Percentiles rank a stretch among this genome's conserved stretches.
phyloP scores from a whole-genome alignment of 169 alveolate genomes.

The Pseudocohnilembus persalinus region DNA sequence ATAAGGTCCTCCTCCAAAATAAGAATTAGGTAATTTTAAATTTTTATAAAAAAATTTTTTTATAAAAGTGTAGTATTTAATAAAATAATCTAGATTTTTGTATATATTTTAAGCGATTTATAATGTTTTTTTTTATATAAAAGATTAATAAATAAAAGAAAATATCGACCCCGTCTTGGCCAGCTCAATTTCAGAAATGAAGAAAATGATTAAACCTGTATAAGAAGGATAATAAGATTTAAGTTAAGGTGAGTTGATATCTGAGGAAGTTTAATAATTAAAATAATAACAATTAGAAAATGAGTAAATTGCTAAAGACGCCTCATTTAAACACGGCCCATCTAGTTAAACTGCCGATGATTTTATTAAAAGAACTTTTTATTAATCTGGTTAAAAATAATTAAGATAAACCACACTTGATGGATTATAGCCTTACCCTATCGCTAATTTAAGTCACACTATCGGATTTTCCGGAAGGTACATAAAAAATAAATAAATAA shows the following conservation, averaged over 20 bases:
- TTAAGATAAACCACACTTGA: conserved; percentile 12
- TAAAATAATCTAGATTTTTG: too few species aligned
- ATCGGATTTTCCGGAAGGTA: conserved; percentile 71
- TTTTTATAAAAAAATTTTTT: too few species aligned
- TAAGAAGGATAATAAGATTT: conserved; percentile 3
- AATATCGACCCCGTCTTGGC: background rate
- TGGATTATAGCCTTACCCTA: conserved; percentile 72
- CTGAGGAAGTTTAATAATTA: conserved; percentile 7
- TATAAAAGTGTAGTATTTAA: too few species aligned
- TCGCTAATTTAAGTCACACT: conserved; percentile 66
- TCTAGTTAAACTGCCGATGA: conserved; percentile 14
- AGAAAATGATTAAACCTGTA: background rate
- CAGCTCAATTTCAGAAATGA: background rate
- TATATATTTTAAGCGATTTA: too few species aligned
- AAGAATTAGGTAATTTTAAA: too few species aligned
- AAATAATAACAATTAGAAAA: too few species aligned
- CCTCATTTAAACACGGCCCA: background rate
- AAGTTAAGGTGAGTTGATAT: conserved; percentile 5
- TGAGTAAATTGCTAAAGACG: too few species aligned
- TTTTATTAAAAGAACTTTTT: conserved; percentile 25
- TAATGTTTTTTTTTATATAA: too few species aligned
- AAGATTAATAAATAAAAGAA: background rate
- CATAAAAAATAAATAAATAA: background rate
- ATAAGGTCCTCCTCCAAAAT: background rate
- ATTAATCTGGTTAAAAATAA: background rate